phyloP scores from a whole-genome alignment of 345 rosid genomes.

The Gossypium turneri region DNA sequence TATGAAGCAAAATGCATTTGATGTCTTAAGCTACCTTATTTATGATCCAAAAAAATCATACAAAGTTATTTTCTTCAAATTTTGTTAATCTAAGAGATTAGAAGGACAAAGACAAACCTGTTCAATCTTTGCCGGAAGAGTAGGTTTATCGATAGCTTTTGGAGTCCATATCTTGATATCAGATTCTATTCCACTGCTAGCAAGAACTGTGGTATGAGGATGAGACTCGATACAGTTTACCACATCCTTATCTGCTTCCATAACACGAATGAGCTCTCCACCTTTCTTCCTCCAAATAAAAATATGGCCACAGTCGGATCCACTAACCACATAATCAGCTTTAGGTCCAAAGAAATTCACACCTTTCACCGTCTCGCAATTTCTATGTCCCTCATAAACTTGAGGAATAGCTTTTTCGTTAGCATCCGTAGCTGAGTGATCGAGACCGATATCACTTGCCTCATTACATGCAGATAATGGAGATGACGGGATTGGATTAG shows the following conservation, averaged over 20 bases:
- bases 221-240: constrained; percentile 86
- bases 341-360: constrained; percentile 85
- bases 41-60: not conserved
- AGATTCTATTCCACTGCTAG: constrained; percentile 79
- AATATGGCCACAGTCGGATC: constrained; percentile 92
- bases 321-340: constrained; percentile 87
- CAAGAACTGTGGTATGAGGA: constrained; percentile 67
- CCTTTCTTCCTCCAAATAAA: constrained; percentile 85
- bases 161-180: constrained; percentile 90
- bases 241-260: constrained; percentile 71
- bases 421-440: constrained; percentile 20
- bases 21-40: not conserved
- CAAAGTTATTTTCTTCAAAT: not conserved
- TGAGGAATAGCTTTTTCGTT: constrained; percentile 37
- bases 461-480: constrained; percentile 26
- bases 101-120: constrained; percentile 43
- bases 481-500: constrained; percentile 41
- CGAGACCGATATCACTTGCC: constrained; percentile 27
- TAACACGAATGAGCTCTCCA: constrained; percentile 73
- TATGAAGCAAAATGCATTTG: too few relatives aligned
- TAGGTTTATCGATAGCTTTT: constrained; percentile 56
- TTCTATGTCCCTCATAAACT: constrained; percentile 75
- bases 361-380: constrained; percentile 74
- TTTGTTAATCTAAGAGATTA: not conserved
- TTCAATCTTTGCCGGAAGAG: constrained; percentile 56